Base-by-base conservation (phyloP, 2,329 filamentous ascomycete genomes). In the Alternaria arborescens region DNA sequence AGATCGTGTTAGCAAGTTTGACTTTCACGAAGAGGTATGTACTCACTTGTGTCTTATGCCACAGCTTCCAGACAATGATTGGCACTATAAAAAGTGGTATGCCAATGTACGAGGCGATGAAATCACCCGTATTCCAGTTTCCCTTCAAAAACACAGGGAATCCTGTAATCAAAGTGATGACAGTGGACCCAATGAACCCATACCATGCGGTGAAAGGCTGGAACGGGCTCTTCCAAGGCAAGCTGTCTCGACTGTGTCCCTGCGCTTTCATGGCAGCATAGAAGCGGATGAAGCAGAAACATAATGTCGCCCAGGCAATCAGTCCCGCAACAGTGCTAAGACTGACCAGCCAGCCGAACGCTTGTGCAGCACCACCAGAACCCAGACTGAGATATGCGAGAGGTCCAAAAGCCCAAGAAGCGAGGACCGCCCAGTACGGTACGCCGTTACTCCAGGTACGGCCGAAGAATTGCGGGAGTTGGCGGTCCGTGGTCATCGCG, bases 361-460 rank as follows among this genome's bases (percentile, higher is more conserved):
- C 46, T n/a, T 50, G 30, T 1, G 46, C 46, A 0, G 46, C 85
- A 0, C 87, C 84, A 52, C 84, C 83, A 58, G 86, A 83, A 10
- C 86, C 88, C n/a, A 94, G 84, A 76, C 93, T 89, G 44, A 93
- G 81, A 76, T 92, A 94, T 2, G 88, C 85, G 4, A 94, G 81
- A 11, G 63, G 68, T 0, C 55, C 57, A 14, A 69, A 62, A 0
- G 91, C 80, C 4, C 88, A 85, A 61, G 94, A 86, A 1, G 85
- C 76, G 18, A 88, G 75, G 1, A 79, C 69, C 12, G 93, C 90
- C 67, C 88, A 90, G 75, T 90, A 91, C 0, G 91, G 91, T 0
- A 94, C 85, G 67, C 88, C 88, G 12, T 83, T 82, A 70, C 91
- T 88, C 64, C 81, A 82, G 18, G 65, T 69, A 65, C 65, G 63